Base-by-base conservation (phyloP, 2,329 filamentous ascomycete species). In the Aspergillus aculeatus region DNA sequence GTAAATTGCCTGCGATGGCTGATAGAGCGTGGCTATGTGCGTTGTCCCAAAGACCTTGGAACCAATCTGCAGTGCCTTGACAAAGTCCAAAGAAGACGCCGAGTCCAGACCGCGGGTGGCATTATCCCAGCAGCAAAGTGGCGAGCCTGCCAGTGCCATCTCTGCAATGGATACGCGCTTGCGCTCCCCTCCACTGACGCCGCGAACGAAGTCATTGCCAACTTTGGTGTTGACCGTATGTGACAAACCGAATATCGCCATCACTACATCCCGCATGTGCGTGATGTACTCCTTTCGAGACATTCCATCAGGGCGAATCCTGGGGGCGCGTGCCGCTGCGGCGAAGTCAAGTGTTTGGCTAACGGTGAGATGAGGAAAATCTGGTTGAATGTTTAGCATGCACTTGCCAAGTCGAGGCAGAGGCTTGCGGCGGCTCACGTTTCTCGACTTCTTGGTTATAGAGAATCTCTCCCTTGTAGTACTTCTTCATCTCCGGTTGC, bases 401-500 rank as follows among this genome's bases (percentile, higher is more conserved):
- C 3, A 12, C 5, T 1, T 24, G 4, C 1, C 21, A 21, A 16
- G 5, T 47, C 12, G 4, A 21, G n/a, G 9, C 9, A n/a, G 26
- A 29, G 26, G 26, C 7, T 23, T 47, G 23, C 6, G 12, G 4
- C 11, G n/a, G n/a, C 47, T 49, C 26, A 49, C 47, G 83, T 59
- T 75, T 73, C 44, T 79, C 77, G 38, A 75, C 73, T 56, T 79
- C 77, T 23, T 73, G 73, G 54, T 76, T 76, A 54, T 77, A 77
- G 1, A 76, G 55, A 10, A 73, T 69, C 59, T 78, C 75, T 12
- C 75, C 75, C 53, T 74, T 74, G 55, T 74, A 74, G 16, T 83
- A 82, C 9, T 84, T 85, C 76, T 90, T 85, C 89, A 96, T 95
- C 68, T 89, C 84, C 69, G 89, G 78, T 56, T 89, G 83, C 3